Conservation (phyloP, 2,329 filamentous ascomycete genomes). For the Claviceps purpurea region DNA sequence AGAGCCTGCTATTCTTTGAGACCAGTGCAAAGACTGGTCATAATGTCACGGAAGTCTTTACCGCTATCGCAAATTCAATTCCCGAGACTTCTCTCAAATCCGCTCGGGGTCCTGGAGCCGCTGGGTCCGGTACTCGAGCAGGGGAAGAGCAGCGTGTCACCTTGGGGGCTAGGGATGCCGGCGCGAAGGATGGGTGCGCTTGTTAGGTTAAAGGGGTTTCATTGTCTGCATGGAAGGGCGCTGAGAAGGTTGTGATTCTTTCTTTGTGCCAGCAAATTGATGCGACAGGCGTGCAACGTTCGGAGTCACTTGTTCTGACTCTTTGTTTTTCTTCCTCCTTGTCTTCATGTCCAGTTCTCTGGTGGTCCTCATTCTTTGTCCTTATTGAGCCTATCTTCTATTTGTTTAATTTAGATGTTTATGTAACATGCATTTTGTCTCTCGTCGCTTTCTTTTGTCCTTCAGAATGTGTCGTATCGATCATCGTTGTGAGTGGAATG, state of each 20-base stretch:
- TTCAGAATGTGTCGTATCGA: no score
- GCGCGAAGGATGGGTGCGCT: constrained; percentile 82
- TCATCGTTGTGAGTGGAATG: no score
- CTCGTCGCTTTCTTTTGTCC: not conserved
- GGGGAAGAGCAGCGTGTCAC: constrained; percentile 68
- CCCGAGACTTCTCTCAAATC: constrained; percentile 94
- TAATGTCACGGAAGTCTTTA: constrained; percentile 93
- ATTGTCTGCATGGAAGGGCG: constrained; percentile 1
- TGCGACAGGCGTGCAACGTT: constrained; percentile 9
- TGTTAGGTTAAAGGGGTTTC: constrained; percentile 40
- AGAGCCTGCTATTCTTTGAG: constrained; percentile 90
- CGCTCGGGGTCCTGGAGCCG: constrained; percentile 57
- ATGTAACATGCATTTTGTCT: not conserved
- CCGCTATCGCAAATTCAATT: constrained; percentile 94
- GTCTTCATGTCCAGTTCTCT: not conserved
- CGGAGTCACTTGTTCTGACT: constrained; percentile 4
- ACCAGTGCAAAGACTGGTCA: constrained; percentile 93
- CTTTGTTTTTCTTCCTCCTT: constrained; percentile 3
- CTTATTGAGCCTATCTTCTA: not conserved
- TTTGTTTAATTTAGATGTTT: constrained; percentile 4
- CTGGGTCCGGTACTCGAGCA: constrained; percentile 44
- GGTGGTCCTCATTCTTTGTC: not conserved
- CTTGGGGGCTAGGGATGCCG: constrained; percentile 58
- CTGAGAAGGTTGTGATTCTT: constrained; percentile 1
- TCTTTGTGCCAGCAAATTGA: constrained; percentile 5